Evolutionary conservation across 257 asterid genomes (phyloP).

Genomic region (Echium plantagineum): DNA sequence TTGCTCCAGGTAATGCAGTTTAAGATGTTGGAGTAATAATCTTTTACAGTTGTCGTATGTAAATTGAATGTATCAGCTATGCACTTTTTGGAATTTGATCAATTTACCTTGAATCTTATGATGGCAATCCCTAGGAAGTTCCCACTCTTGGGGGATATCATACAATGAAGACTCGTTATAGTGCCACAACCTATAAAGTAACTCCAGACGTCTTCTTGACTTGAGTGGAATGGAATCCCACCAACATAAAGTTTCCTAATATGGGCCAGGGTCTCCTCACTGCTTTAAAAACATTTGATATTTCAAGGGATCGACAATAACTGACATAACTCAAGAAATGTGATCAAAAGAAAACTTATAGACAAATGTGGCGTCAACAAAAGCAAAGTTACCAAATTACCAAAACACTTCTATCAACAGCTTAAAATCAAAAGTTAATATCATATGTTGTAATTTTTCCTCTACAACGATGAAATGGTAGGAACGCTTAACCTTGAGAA

Average conservation of each 20-base stretch:
- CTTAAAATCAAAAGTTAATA: too few species aligned
- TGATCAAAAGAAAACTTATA: background rate
- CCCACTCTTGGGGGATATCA: conserved; percentile 78
- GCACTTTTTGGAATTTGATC: conserved; percentile 6
- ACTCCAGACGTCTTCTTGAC: conserved; percentile 89
- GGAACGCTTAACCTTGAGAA: too few species aligned
- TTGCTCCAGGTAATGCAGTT: background rate
- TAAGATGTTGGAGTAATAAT: background rate
- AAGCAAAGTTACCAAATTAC: too few species aligned
- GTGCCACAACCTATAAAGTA: conserved; percentile 91
- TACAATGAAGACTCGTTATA: conserved; percentile 65
- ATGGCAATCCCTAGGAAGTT: conserved; percentile 96
- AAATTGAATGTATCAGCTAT: background rate
- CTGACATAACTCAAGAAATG: conserved; percentile 5
- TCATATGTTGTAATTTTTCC: too few species aligned
- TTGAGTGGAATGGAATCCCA: conserved; percentile 92
- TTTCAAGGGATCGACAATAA: background rate
- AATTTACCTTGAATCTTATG: conserved; percentile 67
- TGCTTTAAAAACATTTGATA: conserved; percentile 13
- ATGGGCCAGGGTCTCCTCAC: conserved; percentile 30
- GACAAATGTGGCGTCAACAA: too few species aligned
- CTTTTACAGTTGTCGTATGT: background rate
- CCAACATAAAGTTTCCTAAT: conserved; percentile 74
- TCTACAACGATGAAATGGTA: too few species aligned
- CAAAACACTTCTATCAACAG: too few species aligned